These are phyloP conservation scores for Lipomyces yamadae DNA, from an alignment of 805 yeast genomes.

Conservation along the genomic window DNA sequence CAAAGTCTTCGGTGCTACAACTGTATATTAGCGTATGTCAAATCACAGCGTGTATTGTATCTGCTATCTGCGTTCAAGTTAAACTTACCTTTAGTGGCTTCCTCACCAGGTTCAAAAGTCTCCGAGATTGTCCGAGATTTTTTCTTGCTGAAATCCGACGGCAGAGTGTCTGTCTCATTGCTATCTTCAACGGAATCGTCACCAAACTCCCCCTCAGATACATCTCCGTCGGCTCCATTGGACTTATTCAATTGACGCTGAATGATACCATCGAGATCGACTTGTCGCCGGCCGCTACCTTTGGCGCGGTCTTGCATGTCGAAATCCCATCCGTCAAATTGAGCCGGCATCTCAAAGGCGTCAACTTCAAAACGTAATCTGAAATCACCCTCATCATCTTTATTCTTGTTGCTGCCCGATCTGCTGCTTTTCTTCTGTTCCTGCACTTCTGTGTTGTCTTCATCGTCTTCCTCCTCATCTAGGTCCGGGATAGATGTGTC, in stretches of 20 bases:
- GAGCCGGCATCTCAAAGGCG: slow-evolving; percentile 52
- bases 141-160: neutral
- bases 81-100: neutral
- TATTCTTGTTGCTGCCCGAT: neutral
- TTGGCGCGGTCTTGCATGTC: slow-evolving; percentile 52
- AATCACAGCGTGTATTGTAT: neutral
- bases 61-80: neutral
- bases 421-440: neutral
- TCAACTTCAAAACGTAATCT: slow-evolving; percentile 73
- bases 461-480: slow-evolving; percentile 25
- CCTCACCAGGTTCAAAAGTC: neutral
- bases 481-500: slow-evolving; percentile 31
- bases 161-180: slow-evolving; percentile 48
- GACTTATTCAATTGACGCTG: slow-evolving; percentile 77
- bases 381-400: slow-evolving; percentile 46
- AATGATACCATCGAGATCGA: slow-evolving; percentile 86
- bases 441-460: neutral
- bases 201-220: neutral
- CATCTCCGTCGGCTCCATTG: slow-evolving; percentile 45
- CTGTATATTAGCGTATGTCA: neutral
- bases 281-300: slow-evolving; percentile 54
- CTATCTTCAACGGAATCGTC: slow-evolving; percentile 49
- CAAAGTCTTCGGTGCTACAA: slow-evolving; percentile 40
- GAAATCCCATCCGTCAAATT: slow-evolving; percentile 85
- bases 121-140: neutral